These are phyloP conservation scores for Colletotrichum viniferum DNA, from an alignment of 2,329 filamentous ascomycete genomes.

Conservation along the genomic window DNA sequence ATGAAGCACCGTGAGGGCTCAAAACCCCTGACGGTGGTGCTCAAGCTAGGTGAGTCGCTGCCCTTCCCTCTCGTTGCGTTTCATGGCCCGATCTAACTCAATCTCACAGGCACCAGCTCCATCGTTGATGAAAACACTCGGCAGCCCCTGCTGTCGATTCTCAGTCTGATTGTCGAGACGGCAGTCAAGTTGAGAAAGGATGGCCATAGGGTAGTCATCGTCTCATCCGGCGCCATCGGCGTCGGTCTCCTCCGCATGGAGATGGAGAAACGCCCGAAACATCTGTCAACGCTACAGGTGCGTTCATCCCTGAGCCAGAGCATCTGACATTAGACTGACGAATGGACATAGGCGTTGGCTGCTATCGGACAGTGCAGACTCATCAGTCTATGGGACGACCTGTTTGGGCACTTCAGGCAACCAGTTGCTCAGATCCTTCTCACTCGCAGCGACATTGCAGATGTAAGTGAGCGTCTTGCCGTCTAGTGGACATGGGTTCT, in stretches of 20 bases:
- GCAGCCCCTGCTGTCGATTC: slow-evolving; percentile 87
- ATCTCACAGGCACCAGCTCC: slow-evolving; percentile 83
- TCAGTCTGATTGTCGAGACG: slow-evolving; percentile 93
- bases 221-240: slow-evolving; percentile 96
- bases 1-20: slow-evolving; percentile 60
- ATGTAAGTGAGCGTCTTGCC: slow-evolving; percentile 60
- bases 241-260: slow-evolving; percentile 92
- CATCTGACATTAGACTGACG: not conserved
- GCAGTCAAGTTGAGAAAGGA: slow-evolving; percentile 85
- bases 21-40: slow-evolving; percentile 77
- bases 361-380: slow-evolving; percentile 95
- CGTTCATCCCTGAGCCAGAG: not conserved
- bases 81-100: not conserved
- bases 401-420: slow-evolving; percentile 87
- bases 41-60: slow-evolving; percentile 76
- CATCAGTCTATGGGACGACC: slow-evolving; percentile 92
- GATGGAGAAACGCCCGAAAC: slow-evolving; percentile 84
- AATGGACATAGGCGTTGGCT: slow-evolving; percentile 70
- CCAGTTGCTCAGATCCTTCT: slow-evolving; percentile 94
- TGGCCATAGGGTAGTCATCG: slow-evolving; percentile 93
- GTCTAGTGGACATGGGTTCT: not conserved
- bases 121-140: slow-evolving; percentile 97
- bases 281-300: slow-evolving; percentile 85
- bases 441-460: slow-evolving; percentile 94
- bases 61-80: not conserved